Percentiles rank a stretch among this genome's conserved stretches.
Evolutionary conservation across 768 basidiomycete genomes (phyloP).

Genomic region (Xerocomus spinulosus): DNA sequence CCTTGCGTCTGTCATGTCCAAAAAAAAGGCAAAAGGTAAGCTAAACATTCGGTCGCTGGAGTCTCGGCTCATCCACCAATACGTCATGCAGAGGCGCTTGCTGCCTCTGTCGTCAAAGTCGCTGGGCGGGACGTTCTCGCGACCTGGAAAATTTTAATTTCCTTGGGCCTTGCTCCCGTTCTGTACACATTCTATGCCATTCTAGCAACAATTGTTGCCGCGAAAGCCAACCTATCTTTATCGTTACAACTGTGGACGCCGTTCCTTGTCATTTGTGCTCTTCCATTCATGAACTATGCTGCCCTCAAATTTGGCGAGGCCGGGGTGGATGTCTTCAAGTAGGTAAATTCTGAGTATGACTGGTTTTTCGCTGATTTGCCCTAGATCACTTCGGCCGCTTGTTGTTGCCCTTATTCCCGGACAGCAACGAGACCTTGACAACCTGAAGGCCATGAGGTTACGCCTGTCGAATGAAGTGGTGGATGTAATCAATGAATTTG

Average conservation of each 20-base stretch:
- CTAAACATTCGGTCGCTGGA: neutral
- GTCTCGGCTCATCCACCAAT: neutral
- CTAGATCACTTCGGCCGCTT: slow-evolving; percentile 84
- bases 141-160: slow-evolving; percentile 96
- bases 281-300: slow-evolving; percentile 89
- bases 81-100: slow-evolving; percentile 73
- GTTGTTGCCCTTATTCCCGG: slow-evolving; percentile 86
- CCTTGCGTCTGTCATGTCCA: slow-evolving; percentile 81
- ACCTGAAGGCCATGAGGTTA: slow-evolving; percentile 68
- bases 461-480: slow-evolving; percentile 81
- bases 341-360: slow-evolving; percentile 27
- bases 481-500: slow-evolving; percentile 80
- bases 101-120: slow-evolving; percentile 91
- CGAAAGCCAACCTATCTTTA: slow-evolving; percentile 58
- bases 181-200: slow-evolving; percentile 81
- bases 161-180: slow-evolving; percentile 83
- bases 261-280: slow-evolving; percentile 60
- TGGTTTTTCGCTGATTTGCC: slow-evolving; percentile 7
- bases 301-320: slow-evolving; percentile 98
- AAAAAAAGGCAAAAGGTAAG: slow-evolving; percentile 81
- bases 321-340: slow-evolving; percentile 97
- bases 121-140: slow-evolving; percentile 96
- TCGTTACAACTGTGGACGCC: slow-evolving; percentile 73
- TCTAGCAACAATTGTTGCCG: slow-evolving; percentile 67
- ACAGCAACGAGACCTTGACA: slow-evolving; percentile 75